Evolutionary conservation across 2,329 filamentous ascomycete genomes (phyloP).

Genomic region (Stemphylium vesicarium): DNA sequence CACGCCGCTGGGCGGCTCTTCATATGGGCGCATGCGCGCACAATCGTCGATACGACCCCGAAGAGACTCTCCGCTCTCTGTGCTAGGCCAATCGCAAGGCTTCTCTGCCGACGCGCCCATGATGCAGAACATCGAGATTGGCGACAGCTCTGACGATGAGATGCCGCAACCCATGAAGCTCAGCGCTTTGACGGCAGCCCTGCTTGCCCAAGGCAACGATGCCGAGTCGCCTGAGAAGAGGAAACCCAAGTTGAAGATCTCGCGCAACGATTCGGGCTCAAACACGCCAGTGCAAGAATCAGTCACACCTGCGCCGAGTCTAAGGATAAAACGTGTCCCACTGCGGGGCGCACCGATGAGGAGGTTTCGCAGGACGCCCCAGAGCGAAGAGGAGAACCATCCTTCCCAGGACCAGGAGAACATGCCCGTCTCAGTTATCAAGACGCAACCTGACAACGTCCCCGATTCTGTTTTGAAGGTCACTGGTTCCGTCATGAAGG

Average conservation of each 20-base stretch:
- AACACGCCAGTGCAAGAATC: conserved; percentile 49
- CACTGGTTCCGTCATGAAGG: conserved; percentile 46
- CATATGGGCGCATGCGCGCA: conserved; percentile 49
- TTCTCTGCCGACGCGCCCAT: conserved; percentile 54
- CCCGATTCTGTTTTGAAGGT: conserved; percentile 40
- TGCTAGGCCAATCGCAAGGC: conserved; percentile 53
- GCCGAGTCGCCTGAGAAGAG: conserved; percentile 48
- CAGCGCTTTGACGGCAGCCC: conserved; percentile 87
- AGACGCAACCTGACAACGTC: conserved; percentile 35
- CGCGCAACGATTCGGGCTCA: conserved; percentile 41
- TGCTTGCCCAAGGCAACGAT: conserved; percentile 63
- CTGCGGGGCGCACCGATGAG: conserved; percentile 50
- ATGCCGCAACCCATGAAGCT: conserved; percentile 87
- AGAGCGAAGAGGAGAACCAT: conserved; percentile 48
- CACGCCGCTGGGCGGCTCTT: conserved; percentile 45
- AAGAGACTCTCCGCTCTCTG: conserved; percentile 56
- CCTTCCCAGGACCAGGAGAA: conserved; percentile 81
- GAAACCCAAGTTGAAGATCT: conserved; percentile 48
- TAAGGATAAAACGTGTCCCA: conserved; percentile 49
- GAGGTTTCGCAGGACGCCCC: conserved; percentile 47
- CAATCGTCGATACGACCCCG: conserved; percentile 45
- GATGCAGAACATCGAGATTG: conserved; percentile 61
- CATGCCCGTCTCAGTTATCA: conserved; percentile 55
- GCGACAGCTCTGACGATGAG: conserved; percentile 94
- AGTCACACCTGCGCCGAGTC: conserved; percentile 50